phyloP scores from a whole-genome alignment of 2,329 filamentous ascomycete species.

The Epichloe baconii region DNA sequence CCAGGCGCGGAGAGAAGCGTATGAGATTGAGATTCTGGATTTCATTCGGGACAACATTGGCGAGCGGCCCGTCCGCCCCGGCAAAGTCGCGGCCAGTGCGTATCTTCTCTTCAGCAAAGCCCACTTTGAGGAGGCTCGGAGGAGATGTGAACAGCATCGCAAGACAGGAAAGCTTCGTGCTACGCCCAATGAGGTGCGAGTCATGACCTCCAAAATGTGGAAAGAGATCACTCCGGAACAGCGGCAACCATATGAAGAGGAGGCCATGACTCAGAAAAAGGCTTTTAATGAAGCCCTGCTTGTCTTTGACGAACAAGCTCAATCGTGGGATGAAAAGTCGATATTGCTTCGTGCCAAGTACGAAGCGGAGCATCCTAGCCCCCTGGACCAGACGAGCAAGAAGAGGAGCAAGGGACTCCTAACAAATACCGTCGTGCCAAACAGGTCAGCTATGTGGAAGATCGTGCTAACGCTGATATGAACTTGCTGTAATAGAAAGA shows the following conservation, averaged over 20 bases:
- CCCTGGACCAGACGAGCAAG: conserved; percentile 13
- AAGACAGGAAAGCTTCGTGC: conserved; percentile 48
- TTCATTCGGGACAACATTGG: conserved; percentile 49
- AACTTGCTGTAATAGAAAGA: conserved; percentile 7
- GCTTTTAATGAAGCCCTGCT: conserved; percentile 44
- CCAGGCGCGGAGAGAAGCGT: conserved; percentile 40
- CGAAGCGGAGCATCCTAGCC: conserved; percentile 35
- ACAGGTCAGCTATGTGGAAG: conserved; percentile 26
- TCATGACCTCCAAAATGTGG: conserved; percentile 85
- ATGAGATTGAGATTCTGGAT: conserved; percentile 41
- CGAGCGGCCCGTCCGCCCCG: conserved; percentile 58
- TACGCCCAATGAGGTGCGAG: conserved; percentile 68
- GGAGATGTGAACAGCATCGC: conserved; percentile 51
- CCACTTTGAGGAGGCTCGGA: conserved; percentile 50
- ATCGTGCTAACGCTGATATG: conserved; percentile 15
- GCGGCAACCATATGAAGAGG: conserved; percentile 65
- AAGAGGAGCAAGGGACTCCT: conserved; percentile 9
- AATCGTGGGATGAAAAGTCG: conserved; percentile 60
- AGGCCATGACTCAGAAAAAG: conserved; percentile 57
- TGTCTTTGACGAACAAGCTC: conserved; percentile 47
- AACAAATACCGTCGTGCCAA: conserved; percentile 24
- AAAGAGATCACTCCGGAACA: conserved; percentile 57
- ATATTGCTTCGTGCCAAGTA: conserved; percentile 38
- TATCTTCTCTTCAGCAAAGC: conserved; percentile 83
- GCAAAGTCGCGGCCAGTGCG: conserved; percentile 65